Percentiles rank a stretch among this genome's conserved stretches.
These are phyloP conservation scores for Sporisorium iseilematis-ciliati DNA, from an alignment of 1,284 basidiomycete genomes.

Conservation along the genomic window DNA sequence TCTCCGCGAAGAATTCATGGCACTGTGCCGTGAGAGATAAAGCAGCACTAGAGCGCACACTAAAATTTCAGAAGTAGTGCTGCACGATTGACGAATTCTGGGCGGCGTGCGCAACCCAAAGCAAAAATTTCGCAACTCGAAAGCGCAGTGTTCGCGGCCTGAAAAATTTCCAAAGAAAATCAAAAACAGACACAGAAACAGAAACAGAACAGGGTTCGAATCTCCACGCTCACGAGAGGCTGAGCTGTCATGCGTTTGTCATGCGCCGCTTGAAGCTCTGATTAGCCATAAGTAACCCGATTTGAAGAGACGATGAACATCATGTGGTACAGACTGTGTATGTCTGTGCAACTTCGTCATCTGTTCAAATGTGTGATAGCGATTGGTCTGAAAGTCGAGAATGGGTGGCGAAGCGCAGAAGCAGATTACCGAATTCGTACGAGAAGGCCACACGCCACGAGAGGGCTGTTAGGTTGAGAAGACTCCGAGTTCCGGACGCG, in stretches of 20 bases:
- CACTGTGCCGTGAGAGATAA: too few species aligned
- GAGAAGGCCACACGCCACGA: background rate
- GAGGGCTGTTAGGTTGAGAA: background rate
- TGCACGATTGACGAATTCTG: background rate
- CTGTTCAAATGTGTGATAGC: too few species aligned
- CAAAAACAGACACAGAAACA: background rate
- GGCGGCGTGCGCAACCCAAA: background rate
- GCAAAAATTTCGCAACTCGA: constrained; percentile 12
- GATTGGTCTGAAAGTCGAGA: too few species aligned
- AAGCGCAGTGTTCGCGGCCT: background rate
- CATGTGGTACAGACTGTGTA: too few species aligned
- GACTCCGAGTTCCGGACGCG: constrained; percentile 4
- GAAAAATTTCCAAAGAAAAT: constrained; percentile 2
- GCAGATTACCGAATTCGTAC: background rate
- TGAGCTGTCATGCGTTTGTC: background rate
- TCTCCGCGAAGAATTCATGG: constrained; percentile 1
- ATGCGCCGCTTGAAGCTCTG: background rate
- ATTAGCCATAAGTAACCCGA: too few species aligned
- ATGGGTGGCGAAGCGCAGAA: too few species aligned
- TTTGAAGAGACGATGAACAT: too few species aligned
- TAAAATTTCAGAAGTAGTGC: background rate
- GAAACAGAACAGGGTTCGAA: constrained; percentile 5
- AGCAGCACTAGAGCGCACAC: too few species aligned
- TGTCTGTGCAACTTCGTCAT: too few species aligned
- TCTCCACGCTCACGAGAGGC: background rate